Conservation (phyloP, 257 asterid species). For the Solanum commersonii region DNA sequence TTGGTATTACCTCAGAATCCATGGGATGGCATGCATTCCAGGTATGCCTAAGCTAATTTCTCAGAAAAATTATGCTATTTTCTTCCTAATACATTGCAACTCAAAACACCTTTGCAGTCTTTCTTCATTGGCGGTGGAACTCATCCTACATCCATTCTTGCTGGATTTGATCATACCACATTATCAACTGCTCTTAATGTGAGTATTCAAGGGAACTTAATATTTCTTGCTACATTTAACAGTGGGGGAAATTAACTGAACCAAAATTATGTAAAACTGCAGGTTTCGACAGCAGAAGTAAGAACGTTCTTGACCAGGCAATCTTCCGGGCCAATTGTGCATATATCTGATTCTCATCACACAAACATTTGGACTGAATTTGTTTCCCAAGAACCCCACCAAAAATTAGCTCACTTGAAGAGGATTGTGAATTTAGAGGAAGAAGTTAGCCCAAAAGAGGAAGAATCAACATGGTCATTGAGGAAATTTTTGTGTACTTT, state of each 20-base stretch:
- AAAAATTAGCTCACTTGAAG: constrained; percentile 38
- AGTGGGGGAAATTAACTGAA: neutral
- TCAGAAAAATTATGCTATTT: neutral
- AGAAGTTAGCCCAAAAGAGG: neutral
- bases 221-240: neutral
- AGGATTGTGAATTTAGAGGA: constrained; percentile 15
- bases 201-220: constrained; percentile 5
- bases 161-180: constrained; percentile 46
- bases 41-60: constrained; percentile 14
- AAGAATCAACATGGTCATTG: constrained; percentile 39
- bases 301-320: constrained; percentile 30
- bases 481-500: constrained; percentile 35
- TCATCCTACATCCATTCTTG: constrained; percentile 57
- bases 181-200: constrained; percentile 54
- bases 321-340: constrained; percentile 46
- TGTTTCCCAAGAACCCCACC: constrained; percentile 23
- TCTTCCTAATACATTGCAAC: neutral
- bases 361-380: constrained; percentile 44
- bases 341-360: constrained; percentile 19
- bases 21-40: constrained; percentile 36
- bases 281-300: constrained; percentile 53
- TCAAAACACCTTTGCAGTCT: constrained; percentile 24
- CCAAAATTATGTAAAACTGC: neutral
- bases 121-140: constrained; percentile 77
- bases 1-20: constrained; percentile 38